Evolutionary conservation across 108 stramenopile species (phyloP).

Genomic region (Ochromonas danica): DNA sequence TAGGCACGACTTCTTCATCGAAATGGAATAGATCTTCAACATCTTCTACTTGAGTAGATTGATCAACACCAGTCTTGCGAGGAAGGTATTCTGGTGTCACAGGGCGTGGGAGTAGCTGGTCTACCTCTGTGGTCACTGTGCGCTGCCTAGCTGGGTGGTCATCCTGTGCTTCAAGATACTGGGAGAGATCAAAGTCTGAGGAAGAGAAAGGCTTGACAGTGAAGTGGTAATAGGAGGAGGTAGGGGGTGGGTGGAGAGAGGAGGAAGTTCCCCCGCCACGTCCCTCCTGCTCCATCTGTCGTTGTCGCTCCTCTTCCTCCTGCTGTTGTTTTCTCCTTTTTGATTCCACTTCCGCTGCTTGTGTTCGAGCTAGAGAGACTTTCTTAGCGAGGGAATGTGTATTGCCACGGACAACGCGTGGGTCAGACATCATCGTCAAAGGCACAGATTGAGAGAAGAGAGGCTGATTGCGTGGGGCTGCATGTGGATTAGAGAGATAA

Average conservation of each 20-base stretch:
- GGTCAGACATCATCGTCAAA: constrained; percentile 33
- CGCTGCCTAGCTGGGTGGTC: constrained; percentile 24
- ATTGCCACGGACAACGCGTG: constrained; percentile 32
- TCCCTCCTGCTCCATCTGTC: too few relatives aligned
- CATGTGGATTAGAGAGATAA: background rate
- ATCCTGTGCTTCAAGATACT: background rate
- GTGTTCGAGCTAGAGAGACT: background rate
- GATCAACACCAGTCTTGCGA: constrained; percentile 59
- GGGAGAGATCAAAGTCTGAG: background rate
- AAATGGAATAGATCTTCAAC: constrained; percentile 56
- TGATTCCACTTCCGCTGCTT: background rate
- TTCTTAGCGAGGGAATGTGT: constrained; percentile 6
- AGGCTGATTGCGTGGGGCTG: background rate
- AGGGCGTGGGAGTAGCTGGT: constrained; percentile 38
- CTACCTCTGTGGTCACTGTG: constrained; percentile 52
- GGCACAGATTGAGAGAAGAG: background rate
- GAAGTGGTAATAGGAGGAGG: background rate
- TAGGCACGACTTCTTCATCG: constrained; percentile 55
- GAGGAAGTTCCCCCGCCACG: too few relatives aligned
- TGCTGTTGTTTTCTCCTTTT: too few relatives aligned
- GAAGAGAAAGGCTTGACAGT: background rate
- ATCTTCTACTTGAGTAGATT: constrained; percentile 49
- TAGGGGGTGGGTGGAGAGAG: too few relatives aligned
- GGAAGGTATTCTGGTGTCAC: constrained; percentile 42
- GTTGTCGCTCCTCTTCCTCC: background rate